Evolutionary conservation across 2,329 filamentous ascomycete species (phyloP), one percentile per base, ranked within the genome.

Genomic region (Coniella lustricola): DNA sequence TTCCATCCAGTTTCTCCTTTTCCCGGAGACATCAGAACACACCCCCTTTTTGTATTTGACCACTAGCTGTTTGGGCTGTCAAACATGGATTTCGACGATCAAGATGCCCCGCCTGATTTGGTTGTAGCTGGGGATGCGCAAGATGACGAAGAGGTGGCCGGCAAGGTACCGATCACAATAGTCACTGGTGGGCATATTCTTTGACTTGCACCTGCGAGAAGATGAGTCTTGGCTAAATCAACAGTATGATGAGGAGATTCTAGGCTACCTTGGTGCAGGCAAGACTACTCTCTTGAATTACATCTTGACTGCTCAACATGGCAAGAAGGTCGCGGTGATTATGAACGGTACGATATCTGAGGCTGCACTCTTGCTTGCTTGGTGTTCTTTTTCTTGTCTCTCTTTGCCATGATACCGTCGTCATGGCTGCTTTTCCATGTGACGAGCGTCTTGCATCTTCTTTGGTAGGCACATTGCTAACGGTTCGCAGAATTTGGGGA

Each of bases 311-410:
- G 90, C 90, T 50, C 84, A 91, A 53, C 93, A 98, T 75, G 91
- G 91, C 65, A 97, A 97, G 75, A 95, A 90, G 62, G 93, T 98
- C 64, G 93, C 93, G 10, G 93, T 98, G 13, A 97, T 98, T 49
- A 80, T 98, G 72, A 98, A 98, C 66, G 90, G 88, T 72, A 54
- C 38, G 59, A 45, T 18, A 14, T 20, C 17, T 40, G 9, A 8
- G 37, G 12, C 2, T 31, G 13, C 3, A 14, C 12, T 34, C 16
- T 29, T 20, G 18, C 25, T 5, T 29, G 5, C 10, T 29, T 10
- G 10, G 5, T 29, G 25, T 29, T 10, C 25, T 29, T 29, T 29
- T 29, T 29, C 25, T 29, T n/a, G 25, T 5, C 25, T 10, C 5
- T 29, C 25, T 29, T 29, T 29, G n/a, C n/a, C n/a, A n/a, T n/a